Evolutionary conservation across 805 yeast genomes (phyloP), one percentile per base, ranked within the genome.

Genomic region (Saccharomycopsis javanensis): DNA sequence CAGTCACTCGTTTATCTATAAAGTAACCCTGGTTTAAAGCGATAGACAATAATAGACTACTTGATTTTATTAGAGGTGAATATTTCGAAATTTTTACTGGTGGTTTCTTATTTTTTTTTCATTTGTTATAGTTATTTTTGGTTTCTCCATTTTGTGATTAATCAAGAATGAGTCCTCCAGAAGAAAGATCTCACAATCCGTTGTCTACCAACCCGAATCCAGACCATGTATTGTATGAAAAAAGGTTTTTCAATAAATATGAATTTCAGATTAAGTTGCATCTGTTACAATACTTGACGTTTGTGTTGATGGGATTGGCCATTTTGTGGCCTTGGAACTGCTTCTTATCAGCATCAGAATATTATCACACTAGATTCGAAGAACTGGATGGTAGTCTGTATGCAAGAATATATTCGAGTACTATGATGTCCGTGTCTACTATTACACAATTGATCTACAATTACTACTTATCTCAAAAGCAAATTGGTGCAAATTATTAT

Each of bases 321-420:
- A 74, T 86, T 20, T 75, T 92, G 20, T 92, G 98, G 97, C 98
- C 98, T 0, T 92, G 98, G 97, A 94, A 92, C 73, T 83, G 94
- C 63, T 85, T 91, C 61, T 71, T 94, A 8, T 82, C 95, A 1
- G 96, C 97, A 0, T 80, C 96, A 0, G 85, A 86, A 7, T 90
- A 88, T 69, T 88, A 89, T 65, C 76, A 79, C 58, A 77, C 79
- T 62, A 67, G 90, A 63, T 80, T 92, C 61, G 70, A 69, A 18
- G 72, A 67, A n/a, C 42, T 46, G 38, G 70, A 72, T 42, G 69
- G 78, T 2, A 79, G 85, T 1, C 53, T 69, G 1, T 69, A 84
- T 64, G 76, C 86, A 10, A 75, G 75, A 61, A 75, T 76, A 18
- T 89, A 87, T 68, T 79, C 91, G 1, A 83, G 94, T 18, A 81